phyloP scores from a whole-genome alignment of 2,329 filamentous ascomycete species.

The Trichoderma lentiforme region DNA sequence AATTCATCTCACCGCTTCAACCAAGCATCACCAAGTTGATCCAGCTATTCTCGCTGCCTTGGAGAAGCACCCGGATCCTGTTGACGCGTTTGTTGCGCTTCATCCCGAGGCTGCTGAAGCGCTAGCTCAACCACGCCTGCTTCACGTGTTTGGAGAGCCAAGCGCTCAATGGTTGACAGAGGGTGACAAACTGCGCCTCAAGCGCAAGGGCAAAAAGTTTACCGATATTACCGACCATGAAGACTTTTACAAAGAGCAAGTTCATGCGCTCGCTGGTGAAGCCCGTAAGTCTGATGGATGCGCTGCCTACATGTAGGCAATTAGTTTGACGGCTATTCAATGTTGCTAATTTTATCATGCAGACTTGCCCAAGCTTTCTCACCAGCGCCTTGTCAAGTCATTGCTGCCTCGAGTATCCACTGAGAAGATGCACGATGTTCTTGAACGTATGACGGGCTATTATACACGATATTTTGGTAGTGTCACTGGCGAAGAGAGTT shows the following conservation, averaged over 20 bases:
- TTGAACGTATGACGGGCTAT: constrained; percentile 59
- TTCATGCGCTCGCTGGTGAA: constrained; percentile 27
- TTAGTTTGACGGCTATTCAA: neutral
- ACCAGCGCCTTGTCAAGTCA: constrained; percentile 54
- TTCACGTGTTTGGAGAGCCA: constrained; percentile 62
- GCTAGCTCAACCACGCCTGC: constrained; percentile 48
- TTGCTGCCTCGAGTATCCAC: constrained; percentile 59
- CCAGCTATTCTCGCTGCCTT: constrained; percentile 26
- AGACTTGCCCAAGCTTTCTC: constrained; percentile 36
- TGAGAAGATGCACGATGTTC: constrained; percentile 60
- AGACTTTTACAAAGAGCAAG: constrained; percentile 41
- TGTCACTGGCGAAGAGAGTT: constrained; percentile 14
- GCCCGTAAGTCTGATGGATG: constrained; percentile 26
- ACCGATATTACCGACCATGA: constrained; percentile 68
- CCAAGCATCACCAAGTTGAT: constrained; percentile 21
- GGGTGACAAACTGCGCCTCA: constrained; percentile 67
- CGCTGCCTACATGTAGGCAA: no score
- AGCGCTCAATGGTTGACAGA: constrained; percentile 66
- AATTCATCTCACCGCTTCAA: constrained; percentile 17
- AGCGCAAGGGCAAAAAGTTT: constrained; percentile 64
- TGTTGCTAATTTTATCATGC: neutral
- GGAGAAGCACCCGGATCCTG: constrained; percentile 28
- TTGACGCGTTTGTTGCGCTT: constrained; percentile 29
- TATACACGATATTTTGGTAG: constrained; percentile 55
- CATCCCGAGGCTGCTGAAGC: constrained; percentile 27